These are phyloP conservation scores for Exutisphaerella laricina DNA, from an alignment of 2,329 filamentous ascomycete species.

Conservation along the genomic window DNA sequence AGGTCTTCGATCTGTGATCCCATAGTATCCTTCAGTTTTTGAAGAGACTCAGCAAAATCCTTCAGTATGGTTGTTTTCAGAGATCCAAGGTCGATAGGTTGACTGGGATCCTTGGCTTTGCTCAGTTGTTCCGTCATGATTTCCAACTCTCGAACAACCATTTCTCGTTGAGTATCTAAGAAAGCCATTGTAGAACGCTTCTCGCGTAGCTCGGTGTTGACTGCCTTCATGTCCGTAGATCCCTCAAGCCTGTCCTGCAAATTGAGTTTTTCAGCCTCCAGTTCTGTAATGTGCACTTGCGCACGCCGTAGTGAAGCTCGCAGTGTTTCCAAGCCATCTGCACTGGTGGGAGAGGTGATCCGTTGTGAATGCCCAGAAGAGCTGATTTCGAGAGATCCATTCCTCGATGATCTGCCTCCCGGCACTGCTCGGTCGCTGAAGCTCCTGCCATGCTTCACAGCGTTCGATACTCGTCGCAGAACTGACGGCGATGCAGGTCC, in stretches of 20 bases:
- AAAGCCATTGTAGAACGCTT: conserved; percentile 95
- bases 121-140: conserved; percentile 84
- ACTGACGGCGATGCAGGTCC: conserved; percentile 55
- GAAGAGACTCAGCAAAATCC: conserved; percentile 57
- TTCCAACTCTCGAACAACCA: conserved; percentile 88
- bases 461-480: conserved; percentile 83
- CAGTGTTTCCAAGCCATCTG: conserved; percentile 19
- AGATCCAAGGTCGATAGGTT: conserved; percentile 71
- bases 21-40: conserved; percentile 75
- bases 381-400: conserved; percentile 38
- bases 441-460: conserved; percentile 85
- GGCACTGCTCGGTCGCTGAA: conserved; percentile 58
- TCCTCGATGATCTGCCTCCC: conserved; percentile 32
- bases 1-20: conserved; percentile 73
- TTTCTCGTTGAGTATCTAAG: conserved; percentile 88
- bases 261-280: conserved; percentile 69
- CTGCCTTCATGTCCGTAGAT: conserved; percentile 60
- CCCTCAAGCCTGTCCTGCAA: conserved; percentile 51
- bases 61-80: conserved; percentile 57
- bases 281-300: conserved; percentile 60
- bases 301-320: conserved; percentile 21
- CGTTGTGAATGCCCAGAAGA: conserved; percentile 21
- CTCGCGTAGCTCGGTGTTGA: conserved; percentile 82
- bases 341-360: conserved; percentile 20
- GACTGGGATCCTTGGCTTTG: conserved; percentile 74